Percentiles rank a stretch among this genome's conserved stretches.
Conservation (phyloP, 169 alveolate genomes). For the Eimeria necatrix region DNA sequence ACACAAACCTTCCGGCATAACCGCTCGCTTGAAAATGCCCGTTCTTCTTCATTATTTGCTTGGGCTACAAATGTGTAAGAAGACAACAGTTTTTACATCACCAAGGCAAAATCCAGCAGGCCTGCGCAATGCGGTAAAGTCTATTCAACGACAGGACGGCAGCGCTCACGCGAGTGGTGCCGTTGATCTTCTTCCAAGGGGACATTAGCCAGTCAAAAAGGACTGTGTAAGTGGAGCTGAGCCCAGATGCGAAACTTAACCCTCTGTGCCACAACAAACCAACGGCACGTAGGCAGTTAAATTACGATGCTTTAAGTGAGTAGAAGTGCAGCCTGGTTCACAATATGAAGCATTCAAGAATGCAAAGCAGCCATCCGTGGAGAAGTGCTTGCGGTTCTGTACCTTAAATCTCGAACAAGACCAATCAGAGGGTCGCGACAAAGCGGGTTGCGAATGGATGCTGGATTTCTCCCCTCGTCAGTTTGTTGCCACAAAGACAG, state of each 20-base stretch:
- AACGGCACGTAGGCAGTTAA: too few species aligned
- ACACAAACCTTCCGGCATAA: neutral
- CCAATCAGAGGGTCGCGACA: slow-evolving; percentile 92
- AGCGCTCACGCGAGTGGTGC: slow-evolving; percentile 62
- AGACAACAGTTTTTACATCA: too few species aligned
- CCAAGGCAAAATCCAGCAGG: too few species aligned
- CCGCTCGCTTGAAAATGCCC: too few species aligned
- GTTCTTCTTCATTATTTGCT: too few species aligned
- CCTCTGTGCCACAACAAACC: slow-evolving; percentile 31
- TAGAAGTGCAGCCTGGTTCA: neutral
- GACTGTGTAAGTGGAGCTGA: slow-evolving; percentile 65
- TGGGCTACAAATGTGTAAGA: too few species aligned
- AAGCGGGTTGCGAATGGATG: slow-evolving; percentile 84
- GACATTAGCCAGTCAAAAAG: slow-evolving; percentile 70
- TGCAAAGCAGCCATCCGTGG: neutral
- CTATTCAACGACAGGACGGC: neutral
- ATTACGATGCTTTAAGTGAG: neutral
- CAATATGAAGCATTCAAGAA: neutral
- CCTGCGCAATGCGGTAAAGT: neutral
- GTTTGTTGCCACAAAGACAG: slow-evolving; percentile 87
- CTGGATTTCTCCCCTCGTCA: slow-evolving; percentile 83
- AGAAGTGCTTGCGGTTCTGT: slow-evolving; percentile 80
- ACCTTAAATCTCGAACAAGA: slow-evolving; percentile 94
- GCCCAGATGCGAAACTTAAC: slow-evolving; percentile 64
- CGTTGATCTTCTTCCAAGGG: slow-evolving; percentile 67